Base-by-base conservation (phyloP, 331 rosid species). In the Arachis monticola region DNA sequence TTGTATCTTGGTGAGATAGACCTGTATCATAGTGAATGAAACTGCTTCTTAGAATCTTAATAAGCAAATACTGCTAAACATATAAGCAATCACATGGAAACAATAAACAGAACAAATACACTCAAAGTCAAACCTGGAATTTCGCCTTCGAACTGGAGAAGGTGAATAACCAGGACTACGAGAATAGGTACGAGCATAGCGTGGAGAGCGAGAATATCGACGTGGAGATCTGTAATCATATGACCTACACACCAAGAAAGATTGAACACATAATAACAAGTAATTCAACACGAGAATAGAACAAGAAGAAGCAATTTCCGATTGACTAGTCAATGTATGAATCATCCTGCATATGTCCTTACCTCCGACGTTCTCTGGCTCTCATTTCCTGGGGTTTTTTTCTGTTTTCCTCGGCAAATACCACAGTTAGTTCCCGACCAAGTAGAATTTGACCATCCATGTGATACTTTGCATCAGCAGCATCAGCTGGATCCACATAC, bases 311-410 rank as follows among this genome's bases (percentile, higher is more conserved):
- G 1, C 59, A 35, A 8, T 31, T 69, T 47, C 60, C 41, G 53
- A 51, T 4, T 48, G 10, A 5, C 50, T 7, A 12, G 58, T 40
- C 6, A 17, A n/a, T 12, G 6, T 0, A 30, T 3, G 50, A 50
- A n/a, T 32, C 41, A 7, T 32, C 32, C 59, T 42, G 38, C 6
- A 5, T 41, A 40, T 53, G 32, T 73, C 56, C 86, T 83, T 76
- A 89, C 97, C 89, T 75, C 7, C 44, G 22, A 22, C 80, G 88
- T 12, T 89, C 90, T 77, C 90, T 87, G 40, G 85, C 85, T 75
- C 93, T 88, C 97, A 89, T 89, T 86, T 89, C 97, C 2, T 86
- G 74, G 62, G 97, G 92, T 50, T 82, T 88, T 84, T 91, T 87
- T 74, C 91, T 80, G 84, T 87, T 89, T 76, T 89, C 90, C 77